Percentiles rank a stretch among this genome's conserved stretches.
These are phyloP conservation scores for Podila horticola DNA, from an alignment of 192 early-diverging fungal species.

Conservation along the genomic window DNA sequence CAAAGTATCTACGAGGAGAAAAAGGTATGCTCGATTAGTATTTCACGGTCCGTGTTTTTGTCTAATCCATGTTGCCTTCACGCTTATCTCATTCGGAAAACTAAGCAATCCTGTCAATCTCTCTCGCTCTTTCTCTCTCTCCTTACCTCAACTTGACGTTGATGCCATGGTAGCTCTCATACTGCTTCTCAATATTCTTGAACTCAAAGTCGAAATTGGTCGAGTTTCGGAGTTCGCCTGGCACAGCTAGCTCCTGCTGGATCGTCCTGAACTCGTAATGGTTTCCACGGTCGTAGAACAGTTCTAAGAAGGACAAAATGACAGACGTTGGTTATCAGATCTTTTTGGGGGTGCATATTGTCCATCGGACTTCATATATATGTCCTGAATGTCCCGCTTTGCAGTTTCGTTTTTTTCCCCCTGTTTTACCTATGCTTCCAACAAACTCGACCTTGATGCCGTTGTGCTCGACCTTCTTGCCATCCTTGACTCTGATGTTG, in stretches of 20 bases:
- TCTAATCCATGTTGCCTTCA: background rate
- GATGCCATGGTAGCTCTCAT: constrained; percentile 97
- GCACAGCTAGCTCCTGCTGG: constrained; percentile 94
- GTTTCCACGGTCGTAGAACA: constrained; percentile 95
- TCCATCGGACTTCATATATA: background rate
- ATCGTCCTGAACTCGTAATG: constrained; percentile 95
- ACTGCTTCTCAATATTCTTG: constrained; percentile 99
- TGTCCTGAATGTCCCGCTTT: no score
- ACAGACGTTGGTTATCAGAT: background rate
- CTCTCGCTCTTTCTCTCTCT: background rate
- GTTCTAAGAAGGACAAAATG: constrained; percentile 62
- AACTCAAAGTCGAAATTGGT: constrained; percentile 95
- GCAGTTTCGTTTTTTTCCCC: no score
- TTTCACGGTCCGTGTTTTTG: background rate
- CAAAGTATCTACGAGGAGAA: constrained; percentile 79
- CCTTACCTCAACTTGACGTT: constrained; percentile 92
- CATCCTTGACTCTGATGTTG: constrained; percentile 81
- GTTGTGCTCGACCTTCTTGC: constrained; percentile 95
- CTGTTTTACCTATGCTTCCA: constrained; percentile 90
- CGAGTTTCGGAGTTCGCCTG: constrained; percentile 88
- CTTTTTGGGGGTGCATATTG: background rate
- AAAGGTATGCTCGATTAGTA: background rate
- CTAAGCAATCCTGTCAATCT: background rate
- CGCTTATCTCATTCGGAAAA: no score
- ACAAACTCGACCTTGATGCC: constrained; percentile 99